Conservation (phyloP, 345 rosid genomes). For the Dipteronia dyeriana region DNA sequence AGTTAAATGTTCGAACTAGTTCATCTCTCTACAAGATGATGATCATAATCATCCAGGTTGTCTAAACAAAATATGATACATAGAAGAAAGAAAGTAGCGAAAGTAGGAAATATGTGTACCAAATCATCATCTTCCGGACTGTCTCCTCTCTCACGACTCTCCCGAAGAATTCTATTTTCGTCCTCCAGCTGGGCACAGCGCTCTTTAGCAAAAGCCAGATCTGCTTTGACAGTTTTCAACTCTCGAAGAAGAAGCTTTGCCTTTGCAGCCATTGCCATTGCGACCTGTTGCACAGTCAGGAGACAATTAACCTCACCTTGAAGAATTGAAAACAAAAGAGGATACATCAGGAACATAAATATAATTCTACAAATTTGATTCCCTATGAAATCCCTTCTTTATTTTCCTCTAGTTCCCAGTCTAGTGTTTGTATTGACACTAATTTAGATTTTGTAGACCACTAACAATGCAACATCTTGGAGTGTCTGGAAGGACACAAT, state of each 20-base stretch:
- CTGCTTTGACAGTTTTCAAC: slow-evolving; percentile 91
- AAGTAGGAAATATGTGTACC: slow-evolving; percentile 46
- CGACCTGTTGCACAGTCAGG: slow-evolving; percentile 61
- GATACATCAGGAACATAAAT: not conserved
- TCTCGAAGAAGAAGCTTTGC: slow-evolving; percentile 96
- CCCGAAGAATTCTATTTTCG: slow-evolving; percentile 73
- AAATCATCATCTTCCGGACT: slow-evolving; percentile 78
- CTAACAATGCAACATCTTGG: not conserved
- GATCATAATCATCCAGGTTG: not conserved
- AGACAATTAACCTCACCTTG: slow-evolving; percentile 22
- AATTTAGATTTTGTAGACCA: not conserved
- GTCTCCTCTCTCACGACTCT: slow-evolving; percentile 58
- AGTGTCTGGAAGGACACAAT: not conserved
- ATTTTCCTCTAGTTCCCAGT: not conserved
- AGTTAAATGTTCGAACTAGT: not conserved
- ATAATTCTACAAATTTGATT: not conserved
- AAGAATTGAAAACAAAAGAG: not conserved
- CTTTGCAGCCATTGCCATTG: slow-evolving; percentile 99
- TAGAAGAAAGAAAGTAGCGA: slow-evolving; percentile 1
- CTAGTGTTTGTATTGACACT: not conserved
- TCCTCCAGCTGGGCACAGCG: slow-evolving; percentile 94
- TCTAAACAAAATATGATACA: not conserved
- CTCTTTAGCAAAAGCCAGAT: slow-evolving; percentile 85
- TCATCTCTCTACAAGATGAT: not conserved
- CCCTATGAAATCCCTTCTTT: not conserved